phyloP scores from a whole-genome alignment of 2,329 filamentous ascomycete genomes.

The Metarhizium guizhouense region DNA sequence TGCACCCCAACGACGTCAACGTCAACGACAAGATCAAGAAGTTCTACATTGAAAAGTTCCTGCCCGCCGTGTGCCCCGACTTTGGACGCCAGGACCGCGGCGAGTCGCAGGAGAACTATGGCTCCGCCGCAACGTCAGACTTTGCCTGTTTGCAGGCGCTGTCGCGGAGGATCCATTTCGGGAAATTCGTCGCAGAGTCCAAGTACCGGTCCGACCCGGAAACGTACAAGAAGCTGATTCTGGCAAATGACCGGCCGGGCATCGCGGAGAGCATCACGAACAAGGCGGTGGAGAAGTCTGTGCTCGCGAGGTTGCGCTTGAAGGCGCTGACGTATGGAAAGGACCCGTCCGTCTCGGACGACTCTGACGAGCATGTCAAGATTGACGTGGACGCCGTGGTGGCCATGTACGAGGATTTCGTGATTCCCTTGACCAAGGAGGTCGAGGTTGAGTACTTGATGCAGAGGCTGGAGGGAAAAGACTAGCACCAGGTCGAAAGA shows the following conservation, averaged over 20 bases:
- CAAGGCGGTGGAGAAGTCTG: constrained; percentile 78
- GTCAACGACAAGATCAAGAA: constrained; percentile 81
- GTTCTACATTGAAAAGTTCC: constrained; percentile 73
- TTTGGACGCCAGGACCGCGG: constrained; percentile 72
- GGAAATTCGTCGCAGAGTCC: constrained; percentile 94
- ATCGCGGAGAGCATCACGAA: constrained; percentile 91
- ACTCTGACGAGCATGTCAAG: constrained; percentile 55
- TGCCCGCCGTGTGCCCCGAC: constrained; percentile 74
- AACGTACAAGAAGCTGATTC: constrained; percentile 73
- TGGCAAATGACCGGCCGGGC: constrained; percentile 65
- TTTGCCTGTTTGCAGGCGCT: constrained; percentile 84
- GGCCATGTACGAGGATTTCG: constrained; percentile 80
- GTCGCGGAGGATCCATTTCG: constrained; percentile 88
- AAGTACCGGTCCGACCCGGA: constrained; percentile 84
- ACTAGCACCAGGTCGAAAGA: background rate
- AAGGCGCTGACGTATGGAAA: constrained; percentile 93
- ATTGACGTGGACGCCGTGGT: constrained; percentile 90
- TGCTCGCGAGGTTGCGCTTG: constrained; percentile 73
- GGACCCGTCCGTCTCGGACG: constrained; percentile 61
- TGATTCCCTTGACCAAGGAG: constrained; percentile 95
- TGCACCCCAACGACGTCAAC: constrained; percentile 83
- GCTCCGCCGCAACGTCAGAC: constrained; percentile 83
- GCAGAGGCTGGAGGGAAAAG: constrained; percentile 60
- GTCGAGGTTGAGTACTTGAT: constrained; percentile 98
- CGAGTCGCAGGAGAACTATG: constrained; percentile 89